These are phyloP conservation scores for Metschnikowia gelsemii DNA, from an alignment of 805 yeast species.

Conservation along the genomic window DNA sequence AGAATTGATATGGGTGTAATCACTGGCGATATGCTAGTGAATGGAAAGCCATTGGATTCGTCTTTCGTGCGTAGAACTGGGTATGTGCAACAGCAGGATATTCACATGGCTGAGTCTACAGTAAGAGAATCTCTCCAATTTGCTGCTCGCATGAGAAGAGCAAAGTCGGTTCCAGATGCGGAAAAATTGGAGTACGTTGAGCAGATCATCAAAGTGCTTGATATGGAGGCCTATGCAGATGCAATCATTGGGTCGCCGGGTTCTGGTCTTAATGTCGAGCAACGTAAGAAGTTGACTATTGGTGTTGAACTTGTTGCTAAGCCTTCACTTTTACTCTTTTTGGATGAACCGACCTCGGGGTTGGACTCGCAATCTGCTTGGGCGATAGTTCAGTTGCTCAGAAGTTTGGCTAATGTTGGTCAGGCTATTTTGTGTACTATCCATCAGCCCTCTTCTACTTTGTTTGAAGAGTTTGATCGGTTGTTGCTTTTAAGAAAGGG, in stretches of 20 bases:
- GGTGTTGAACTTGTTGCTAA: conserved; percentile 57
- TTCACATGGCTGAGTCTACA: conserved; percentile 50
- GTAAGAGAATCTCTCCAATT: conserved; percentile 55
- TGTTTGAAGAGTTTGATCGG: conserved; percentile 57
- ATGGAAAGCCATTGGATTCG: conserved; percentile 47
- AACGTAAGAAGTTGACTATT: conserved; percentile 52
- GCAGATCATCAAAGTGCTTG: conserved; percentile 47
- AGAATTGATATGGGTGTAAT: conserved; percentile 56
- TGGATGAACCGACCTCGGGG: conserved; percentile 48
- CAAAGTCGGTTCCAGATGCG: conserved; percentile 35
- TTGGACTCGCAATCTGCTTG: conserved; percentile 47
- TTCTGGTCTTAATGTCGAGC: conserved; percentile 53
- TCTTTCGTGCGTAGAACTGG: conserved; percentile 57
- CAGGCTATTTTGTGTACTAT: conserved; percentile 61
- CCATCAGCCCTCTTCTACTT: conserved; percentile 49
- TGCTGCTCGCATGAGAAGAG: conserved; percentile 51
- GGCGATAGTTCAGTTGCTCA: conserved; percentile 54
- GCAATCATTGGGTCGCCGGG: conserved; percentile 50
- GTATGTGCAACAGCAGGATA: conserved; percentile 61
- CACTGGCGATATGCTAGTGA: conserved; percentile 58
- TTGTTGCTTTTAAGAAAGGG: conserved; percentile 47
- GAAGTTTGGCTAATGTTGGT: conserved; percentile 50
- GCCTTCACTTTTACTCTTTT: conserved; percentile 50
- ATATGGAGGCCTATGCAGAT: conserved; percentile 53
- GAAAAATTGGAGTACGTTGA: conserved; percentile 55